Percentiles rank a stretch among this genome's conserved stretches.
phyloP scores from a whole-genome alignment of 2,329 filamentous ascomycete species.

The Truncatella angustata region DNA sequence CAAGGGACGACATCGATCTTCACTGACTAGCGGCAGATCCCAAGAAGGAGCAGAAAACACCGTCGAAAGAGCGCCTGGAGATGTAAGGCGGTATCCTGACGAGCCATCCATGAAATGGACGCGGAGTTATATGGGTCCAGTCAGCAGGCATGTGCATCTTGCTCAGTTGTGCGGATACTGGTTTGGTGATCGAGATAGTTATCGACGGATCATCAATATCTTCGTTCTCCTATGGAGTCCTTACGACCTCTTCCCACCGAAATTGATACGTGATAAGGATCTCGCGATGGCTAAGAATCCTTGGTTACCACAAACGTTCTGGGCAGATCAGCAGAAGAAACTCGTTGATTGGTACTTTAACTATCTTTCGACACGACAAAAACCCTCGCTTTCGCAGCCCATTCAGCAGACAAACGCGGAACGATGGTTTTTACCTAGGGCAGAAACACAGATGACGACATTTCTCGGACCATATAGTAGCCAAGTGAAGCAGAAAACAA shows the following conservation, averaged over 20 bases:
- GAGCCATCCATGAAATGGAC: conserved; percentile 32
- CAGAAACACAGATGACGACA: conserved; percentile 19
- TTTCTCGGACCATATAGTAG: conserved; percentile 24
- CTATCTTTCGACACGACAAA: conserved; percentile 16
- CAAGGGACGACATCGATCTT: neutral
- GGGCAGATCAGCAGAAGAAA: conserved; percentile 18
- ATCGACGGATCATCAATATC: conserved; percentile 18
- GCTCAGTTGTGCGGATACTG: conserved; percentile 25
- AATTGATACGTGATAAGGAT: conserved; percentile 17
- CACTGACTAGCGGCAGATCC: conserved; percentile 14
- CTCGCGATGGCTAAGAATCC: conserved; percentile 21
- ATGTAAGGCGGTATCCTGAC: conserved; percentile 29
- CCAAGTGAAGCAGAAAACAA: conserved; percentile 24
- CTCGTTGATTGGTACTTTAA: conserved; percentile 23
- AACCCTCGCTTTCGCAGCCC: conserved; percentile 17
- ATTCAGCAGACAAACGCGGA: conserved; percentile 22
- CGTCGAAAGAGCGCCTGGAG: conserved; percentile 11
- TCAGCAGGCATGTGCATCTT: conserved; percentile 30
- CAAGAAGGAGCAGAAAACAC: conserved; percentile 9
- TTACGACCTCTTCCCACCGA: conserved; percentile 27
- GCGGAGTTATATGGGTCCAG: conserved; percentile 29
- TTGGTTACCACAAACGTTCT: conserved; percentile 26
- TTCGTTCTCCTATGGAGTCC: conserved; percentile 27
- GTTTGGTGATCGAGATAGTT: conserved; percentile 25
- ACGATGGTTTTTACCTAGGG: conserved; percentile 21